Percentiles rank a stretch among this genome's conserved stretches.
Conservation (phyloP, 2,329 filamentous ascomycete genomes). For the Colletotrichum sp. region DNA sequence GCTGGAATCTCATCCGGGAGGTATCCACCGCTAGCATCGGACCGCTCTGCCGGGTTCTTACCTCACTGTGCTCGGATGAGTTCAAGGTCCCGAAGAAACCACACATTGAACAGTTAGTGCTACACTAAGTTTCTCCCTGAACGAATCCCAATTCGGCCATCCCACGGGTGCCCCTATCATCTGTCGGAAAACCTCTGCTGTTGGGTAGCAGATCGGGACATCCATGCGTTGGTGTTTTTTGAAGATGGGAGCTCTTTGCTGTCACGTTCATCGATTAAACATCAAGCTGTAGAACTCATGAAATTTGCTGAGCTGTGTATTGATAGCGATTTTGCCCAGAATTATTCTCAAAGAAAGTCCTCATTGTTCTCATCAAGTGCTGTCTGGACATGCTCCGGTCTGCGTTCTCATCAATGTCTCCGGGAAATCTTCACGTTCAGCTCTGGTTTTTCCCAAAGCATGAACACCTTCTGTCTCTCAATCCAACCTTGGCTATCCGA, state of each 20-base stretch:
- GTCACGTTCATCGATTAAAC: not conserved
- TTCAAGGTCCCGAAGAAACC: not conserved
- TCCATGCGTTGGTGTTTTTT: not conserved
- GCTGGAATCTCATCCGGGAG: not conserved
- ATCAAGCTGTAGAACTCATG: not conserved
- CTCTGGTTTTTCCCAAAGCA: not conserved
- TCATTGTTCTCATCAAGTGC: not conserved
- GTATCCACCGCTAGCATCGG: not conserved
- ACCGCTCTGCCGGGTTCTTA: not conserved
- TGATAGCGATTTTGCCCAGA: fast-evolving
- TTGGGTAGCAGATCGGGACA: not conserved
- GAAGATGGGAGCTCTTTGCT: not conserved
- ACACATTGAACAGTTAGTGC: not conserved
- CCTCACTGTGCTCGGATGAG: not conserved
- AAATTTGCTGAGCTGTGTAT: not conserved
- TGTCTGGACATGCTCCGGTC: not conserved
- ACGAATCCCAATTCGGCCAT: fast-evolving
- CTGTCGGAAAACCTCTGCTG: not conserved
- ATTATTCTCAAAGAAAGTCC: not conserved
- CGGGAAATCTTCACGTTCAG: not conserved
- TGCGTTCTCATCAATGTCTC: not conserved
- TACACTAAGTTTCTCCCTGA: not conserved
- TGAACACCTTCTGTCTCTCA: not conserved
- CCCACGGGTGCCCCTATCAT: not conserved
- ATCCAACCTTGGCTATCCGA: not conserved